Conservation (phyloP, 345 rosid genomes). For the Moricandia moricandioides region DNA sequence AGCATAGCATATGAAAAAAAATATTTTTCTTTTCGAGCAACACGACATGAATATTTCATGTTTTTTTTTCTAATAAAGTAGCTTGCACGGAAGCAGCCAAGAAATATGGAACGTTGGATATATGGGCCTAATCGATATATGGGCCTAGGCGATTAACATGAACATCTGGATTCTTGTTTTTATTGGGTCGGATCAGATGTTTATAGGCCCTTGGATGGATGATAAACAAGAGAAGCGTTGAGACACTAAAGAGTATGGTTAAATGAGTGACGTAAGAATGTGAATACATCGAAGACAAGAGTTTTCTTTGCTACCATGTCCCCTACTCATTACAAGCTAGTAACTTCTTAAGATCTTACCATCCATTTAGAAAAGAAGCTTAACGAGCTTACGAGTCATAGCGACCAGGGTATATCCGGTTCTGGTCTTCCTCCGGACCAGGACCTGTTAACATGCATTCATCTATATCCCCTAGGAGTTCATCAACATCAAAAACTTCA, state of each 20-base stretch:
- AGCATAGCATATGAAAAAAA: not conserved
- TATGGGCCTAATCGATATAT: conserved; percentile 13
- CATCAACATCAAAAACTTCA: conserved; percentile 61
- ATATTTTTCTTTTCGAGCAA: conserved; percentile 1
- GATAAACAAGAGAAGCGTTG: too few species aligned
- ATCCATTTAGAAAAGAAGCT: too few species aligned
- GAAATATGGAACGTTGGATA: not conserved
- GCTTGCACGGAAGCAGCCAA: conserved; percentile 22
- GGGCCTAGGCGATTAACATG: not conserved
- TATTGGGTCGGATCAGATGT: not conserved
- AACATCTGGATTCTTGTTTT: not conserved
- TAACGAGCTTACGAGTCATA: not conserved
- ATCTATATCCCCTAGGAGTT: conserved; percentile 45
- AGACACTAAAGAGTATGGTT: too few species aligned
- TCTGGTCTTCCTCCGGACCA: not conserved
- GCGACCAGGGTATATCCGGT: not conserved
- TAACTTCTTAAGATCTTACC: too few species aligned
- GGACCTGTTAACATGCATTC: conserved; percentile 9
- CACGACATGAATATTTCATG: conserved; percentile 2
- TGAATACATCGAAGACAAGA: too few species aligned
- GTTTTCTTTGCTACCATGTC: too few species aligned
- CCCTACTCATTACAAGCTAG: too few species aligned
- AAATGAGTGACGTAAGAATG: too few species aligned
- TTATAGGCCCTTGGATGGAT: too few species aligned
- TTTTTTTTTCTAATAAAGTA: not conserved